Evolutionary conservation across 106 monocot species (phyloP).

Genomic region (Dendrobium nobile): DNA sequence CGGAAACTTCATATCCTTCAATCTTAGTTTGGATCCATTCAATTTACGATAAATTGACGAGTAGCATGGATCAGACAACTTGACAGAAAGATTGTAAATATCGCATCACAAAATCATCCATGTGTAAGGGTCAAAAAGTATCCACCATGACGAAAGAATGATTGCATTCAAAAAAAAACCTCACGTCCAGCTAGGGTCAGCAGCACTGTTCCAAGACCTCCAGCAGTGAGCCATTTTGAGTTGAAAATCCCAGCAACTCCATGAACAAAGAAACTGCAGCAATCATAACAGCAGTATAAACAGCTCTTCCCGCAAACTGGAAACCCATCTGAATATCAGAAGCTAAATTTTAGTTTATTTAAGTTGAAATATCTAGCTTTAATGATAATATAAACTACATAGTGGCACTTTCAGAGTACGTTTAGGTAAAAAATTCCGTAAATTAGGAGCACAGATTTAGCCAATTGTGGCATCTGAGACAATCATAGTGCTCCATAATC

Average conservation of each 20-base stretch:
- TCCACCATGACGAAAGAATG: not conserved
- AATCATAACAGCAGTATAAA: constrained; percentile 82
- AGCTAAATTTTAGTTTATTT: not conserved
- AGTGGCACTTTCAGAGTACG: not conserved
- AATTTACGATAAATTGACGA: constrained; percentile 81
- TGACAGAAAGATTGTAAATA: constrained; percentile 97
- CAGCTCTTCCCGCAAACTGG: constrained; percentile 82
- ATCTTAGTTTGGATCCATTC: constrained; percentile 98
- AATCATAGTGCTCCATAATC: not conserved
- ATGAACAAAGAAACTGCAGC: constrained; percentile 92
- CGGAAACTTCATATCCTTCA: constrained; percentile 94
- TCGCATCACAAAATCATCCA: constrained; percentile 28
- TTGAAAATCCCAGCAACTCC: constrained; percentile 93
- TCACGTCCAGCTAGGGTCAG: constrained; percentile 98
- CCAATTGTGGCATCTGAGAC: not conserved
- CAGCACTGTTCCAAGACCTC: constrained; percentile 95
- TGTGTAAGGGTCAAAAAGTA: not conserved
- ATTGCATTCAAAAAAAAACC: constrained; percentile 30
- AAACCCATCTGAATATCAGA: constrained; percentile 71
- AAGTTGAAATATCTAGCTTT: not conserved
- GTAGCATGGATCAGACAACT: constrained; percentile 98
- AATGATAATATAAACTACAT: not conserved
- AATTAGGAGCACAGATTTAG: not conserved
- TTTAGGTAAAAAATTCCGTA: not conserved
- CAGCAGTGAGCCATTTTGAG: constrained; percentile 96